Evolutionary conservation across 164 flowering plant genomes (phyloP).

Genomic region (Kalanchoe fedtschenkoi): DNA sequence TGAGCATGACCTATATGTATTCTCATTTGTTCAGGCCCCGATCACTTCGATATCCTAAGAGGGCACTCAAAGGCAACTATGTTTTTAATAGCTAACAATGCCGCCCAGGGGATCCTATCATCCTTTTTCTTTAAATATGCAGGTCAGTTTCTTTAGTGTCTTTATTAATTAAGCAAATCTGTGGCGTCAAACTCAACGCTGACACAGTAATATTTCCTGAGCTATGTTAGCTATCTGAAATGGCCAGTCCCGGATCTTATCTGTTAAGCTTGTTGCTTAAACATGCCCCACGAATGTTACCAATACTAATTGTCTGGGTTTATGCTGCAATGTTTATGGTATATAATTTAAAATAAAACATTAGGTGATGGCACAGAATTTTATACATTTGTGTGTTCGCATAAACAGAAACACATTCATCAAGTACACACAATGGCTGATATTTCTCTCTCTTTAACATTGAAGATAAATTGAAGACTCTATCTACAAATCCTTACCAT

Average conservation of each 20-base stretch:
- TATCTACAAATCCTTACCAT: no score
- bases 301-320: not conserved
- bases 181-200: not conserved
- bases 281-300: no score
- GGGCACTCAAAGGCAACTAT: conserved; percentile 96
- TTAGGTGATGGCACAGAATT: not conserved
- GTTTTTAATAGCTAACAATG: conserved; percentile 84
- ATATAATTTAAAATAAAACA: not conserved
- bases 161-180: not conserved
- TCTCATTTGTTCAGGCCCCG: conserved; percentile 50
- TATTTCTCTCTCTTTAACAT: not conserved
- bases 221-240: not conserved
- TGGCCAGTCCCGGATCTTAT: not conserved
- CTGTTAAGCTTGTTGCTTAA: no score
- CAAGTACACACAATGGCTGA: not conserved
- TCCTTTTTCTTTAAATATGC: conserved; percentile 99
- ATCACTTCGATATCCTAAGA: conserved; percentile 71
- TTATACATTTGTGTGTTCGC: not conserved
- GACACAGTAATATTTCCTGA: not conserved
- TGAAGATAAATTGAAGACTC: not conserved
- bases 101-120: conserved; percentile 95
- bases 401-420: not conserved
- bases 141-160: not conserved
- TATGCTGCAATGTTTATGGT: not conserved
- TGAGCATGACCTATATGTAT: no score